These are phyloP conservation scores for Phialophora verrucosa DNA, from an alignment of 2,329 filamentous ascomycete species.

Conservation along the genomic window DNA sequence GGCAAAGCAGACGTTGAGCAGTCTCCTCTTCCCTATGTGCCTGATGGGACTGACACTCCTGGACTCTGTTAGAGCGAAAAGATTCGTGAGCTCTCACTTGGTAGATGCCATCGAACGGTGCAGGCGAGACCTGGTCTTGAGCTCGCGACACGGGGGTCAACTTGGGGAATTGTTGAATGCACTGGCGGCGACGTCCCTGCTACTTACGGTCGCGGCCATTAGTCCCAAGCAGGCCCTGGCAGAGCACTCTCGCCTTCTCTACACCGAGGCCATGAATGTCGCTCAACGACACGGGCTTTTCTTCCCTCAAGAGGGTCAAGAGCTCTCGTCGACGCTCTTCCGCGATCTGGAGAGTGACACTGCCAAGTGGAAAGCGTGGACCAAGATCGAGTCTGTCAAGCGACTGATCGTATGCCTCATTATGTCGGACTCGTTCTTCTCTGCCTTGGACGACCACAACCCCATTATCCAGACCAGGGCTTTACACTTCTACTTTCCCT, in stretches of 20 bases:
- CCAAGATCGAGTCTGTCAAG: slow-evolving; percentile 23
- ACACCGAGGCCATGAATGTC: slow-evolving; percentile 9
- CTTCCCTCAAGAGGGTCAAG: slow-evolving; percentile 8
- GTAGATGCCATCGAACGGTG: slow-evolving; percentile 18
- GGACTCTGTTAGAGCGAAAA: slow-evolving; percentile 11
- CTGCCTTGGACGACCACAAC: slow-evolving; percentile 7
- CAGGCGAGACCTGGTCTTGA: slow-evolving; percentile 15
- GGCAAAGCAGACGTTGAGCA: slow-evolving; percentile 14
- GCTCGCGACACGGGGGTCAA: slow-evolving; percentile 5
- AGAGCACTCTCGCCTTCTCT: slow-evolving; percentile 12
- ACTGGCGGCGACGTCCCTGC: slow-evolving; percentile 6
- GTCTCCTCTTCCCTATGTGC: slow-evolving; percentile 20
- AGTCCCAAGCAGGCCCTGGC: slow-evolving; percentile 13
- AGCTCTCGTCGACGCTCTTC: slow-evolving; percentile 8
- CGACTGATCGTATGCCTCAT: slow-evolving; percentile 22
- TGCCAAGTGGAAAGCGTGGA: slow-evolving; percentile 24
- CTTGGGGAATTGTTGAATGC: slow-evolving; percentile 7
- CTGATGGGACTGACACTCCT: slow-evolving; percentile 19
- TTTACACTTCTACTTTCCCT: slow-evolving; percentile 20
- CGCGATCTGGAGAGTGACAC: background rate
- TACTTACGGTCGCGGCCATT: slow-evolving; percentile 7
- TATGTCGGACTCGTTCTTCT: slow-evolving; percentile 20
- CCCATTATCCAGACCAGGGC: slow-evolving; percentile 17
- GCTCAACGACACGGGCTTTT: slow-evolving; percentile 19
- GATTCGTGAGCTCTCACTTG: slow-evolving; percentile 14